These are phyloP conservation scores for Rhinocladiella mackenziei DNA, from an alignment of 2,329 filamentous ascomycete genomes.

Conservation along the genomic window DNA sequence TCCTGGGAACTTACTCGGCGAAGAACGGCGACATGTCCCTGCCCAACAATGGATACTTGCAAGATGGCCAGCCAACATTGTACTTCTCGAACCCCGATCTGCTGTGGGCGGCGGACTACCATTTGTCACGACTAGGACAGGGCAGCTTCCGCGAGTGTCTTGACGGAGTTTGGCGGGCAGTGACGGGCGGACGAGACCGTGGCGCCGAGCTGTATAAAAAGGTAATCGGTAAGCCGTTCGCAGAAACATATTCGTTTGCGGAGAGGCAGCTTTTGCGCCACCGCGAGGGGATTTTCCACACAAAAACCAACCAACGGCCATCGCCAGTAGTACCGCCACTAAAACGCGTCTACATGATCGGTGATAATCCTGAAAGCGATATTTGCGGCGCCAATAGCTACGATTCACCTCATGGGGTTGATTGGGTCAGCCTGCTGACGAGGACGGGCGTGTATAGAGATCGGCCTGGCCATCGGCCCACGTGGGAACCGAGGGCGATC, in stretches of 20 bases:
- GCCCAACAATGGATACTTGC: slow-evolving; percentile 73
- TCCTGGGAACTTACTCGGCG: slow-evolving; percentile 72
- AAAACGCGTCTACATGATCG: slow-evolving; percentile 85
- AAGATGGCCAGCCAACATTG: slow-evolving; percentile 72
- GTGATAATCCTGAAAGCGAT: slow-evolving; percentile 84
- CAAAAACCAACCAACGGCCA: no score
- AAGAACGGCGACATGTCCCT: slow-evolving; percentile 64
- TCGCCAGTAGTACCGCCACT: slow-evolving; percentile 44
- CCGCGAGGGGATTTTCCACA: slow-evolving; percentile 49
- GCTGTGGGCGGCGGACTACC: slow-evolving; percentile 81
- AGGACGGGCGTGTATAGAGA: slow-evolving; percentile 70
- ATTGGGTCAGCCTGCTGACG: slow-evolving; percentile 53
- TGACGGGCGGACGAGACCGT: slow-evolving; percentile 51
- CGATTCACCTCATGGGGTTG: slow-evolving; percentile 60
- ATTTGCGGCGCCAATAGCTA: slow-evolving; percentile 83
- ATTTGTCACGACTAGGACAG: slow-evolving; percentile 81
- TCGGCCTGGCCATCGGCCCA: slow-evolving; percentile 51
- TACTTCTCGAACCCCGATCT: slow-evolving; percentile 91
- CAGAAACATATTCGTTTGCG: slow-evolving; percentile 76
- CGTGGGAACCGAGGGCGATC: slow-evolving; percentile 60
- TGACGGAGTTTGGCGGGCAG: slow-evolving; percentile 70
- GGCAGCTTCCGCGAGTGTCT: slow-evolving; percentile 83
- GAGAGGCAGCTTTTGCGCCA: slow-evolving; percentile 67
- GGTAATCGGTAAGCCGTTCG: slow-evolving; percentile 78
- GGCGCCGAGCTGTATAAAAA: slow-evolving; percentile 32